phyloP scores from a whole-genome alignment of 176 grass and related monocot species.

The Aegilops bicornis region DNA sequence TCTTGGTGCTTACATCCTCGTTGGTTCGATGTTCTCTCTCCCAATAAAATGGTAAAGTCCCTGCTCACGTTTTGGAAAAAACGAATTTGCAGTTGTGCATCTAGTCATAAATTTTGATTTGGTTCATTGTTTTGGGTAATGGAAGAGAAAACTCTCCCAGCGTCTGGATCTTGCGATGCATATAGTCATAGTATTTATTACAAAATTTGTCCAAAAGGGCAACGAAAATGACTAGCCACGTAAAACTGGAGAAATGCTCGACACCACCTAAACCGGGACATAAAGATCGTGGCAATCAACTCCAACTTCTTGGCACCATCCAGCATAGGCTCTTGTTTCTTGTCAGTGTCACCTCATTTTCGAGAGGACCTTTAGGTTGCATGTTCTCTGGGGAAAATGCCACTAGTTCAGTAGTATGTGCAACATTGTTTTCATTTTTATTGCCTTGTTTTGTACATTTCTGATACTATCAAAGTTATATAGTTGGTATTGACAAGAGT shows the following conservation, averaged over 20 bases:
- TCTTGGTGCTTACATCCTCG: background rate
- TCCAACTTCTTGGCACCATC: background rate
- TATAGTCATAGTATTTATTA: background rate
- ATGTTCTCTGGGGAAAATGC: background rate
- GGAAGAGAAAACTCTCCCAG: background rate
- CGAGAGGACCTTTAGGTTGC: background rate
- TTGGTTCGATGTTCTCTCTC: background rate
- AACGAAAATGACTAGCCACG: background rate
- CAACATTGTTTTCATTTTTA: background rate
- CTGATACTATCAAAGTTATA: conserved; percentile 1
- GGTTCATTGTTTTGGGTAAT: background rate
- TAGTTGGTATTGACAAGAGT: conserved; percentile 29
- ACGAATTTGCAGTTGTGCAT: background rate
- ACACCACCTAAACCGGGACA: background rate
- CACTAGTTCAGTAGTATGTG: background rate
- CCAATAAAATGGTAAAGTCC: background rate
- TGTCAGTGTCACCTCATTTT: conserved; percentile 11
- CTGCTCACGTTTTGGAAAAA: conserved; percentile 9
- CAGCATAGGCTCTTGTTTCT: background rate
- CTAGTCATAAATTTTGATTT: background rate
- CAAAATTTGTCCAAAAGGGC: background rate
- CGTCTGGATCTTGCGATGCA: background rate
- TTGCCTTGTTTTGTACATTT: conserved; percentile 12
- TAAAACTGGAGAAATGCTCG: too few species aligned
- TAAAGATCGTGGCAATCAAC: background rate